Percentiles rank a stretch among this genome's conserved stretches.
Evolutionary conservation across 78 protist genomes (phyloP).

Genomic region (Polysphondylium violaceum): DNA sequence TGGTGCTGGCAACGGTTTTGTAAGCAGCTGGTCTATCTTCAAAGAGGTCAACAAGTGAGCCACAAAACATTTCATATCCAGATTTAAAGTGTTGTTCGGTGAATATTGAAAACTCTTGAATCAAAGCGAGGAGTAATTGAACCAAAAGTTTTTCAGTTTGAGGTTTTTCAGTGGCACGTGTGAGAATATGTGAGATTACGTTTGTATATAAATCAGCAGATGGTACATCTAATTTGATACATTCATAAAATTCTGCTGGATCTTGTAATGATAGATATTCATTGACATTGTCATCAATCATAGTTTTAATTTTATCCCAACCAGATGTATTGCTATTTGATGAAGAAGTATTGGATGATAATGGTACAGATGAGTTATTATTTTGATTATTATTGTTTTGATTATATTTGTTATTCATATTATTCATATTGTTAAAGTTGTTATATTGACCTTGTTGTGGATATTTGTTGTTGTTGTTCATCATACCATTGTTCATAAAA

Average conservation of each 20-base stretch:
- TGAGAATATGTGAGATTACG: slow-evolving; percentile 14
- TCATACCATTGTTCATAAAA: not conserved
- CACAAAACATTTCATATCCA: slow-evolving; percentile 25
- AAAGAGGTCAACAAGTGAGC: slow-evolving; percentile 29
- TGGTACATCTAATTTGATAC: slow-evolving; percentile 20
- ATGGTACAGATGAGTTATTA: not conserved
- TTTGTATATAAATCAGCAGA: slow-evolving; percentile 34
- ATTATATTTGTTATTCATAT: not conserved
- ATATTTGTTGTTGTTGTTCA: slow-evolving; percentile 2
- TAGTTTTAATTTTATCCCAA: not conserved
- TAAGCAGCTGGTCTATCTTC: slow-evolving; percentile 74
- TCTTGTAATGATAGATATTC: slow-evolving; percentile 14
- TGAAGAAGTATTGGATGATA: not conserved
- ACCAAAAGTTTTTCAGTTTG: not conserved
- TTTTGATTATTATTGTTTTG: not conserved
- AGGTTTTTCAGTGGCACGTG: not conserved
- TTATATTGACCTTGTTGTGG: not conserved
- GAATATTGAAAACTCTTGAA: slow-evolving; percentile 2
- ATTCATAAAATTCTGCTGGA: slow-evolving; percentile 13
- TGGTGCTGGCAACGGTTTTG: slow-evolving; percentile 8
- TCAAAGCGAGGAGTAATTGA: not conserved
- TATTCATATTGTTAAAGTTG: not conserved
- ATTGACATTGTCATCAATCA: not conserved
- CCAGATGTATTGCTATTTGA: not conserved
- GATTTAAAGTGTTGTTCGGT: not conserved